Base-by-base conservation (phyloP, 192 early-diverging fungal genomes). In the Podila horticola region DNA sequence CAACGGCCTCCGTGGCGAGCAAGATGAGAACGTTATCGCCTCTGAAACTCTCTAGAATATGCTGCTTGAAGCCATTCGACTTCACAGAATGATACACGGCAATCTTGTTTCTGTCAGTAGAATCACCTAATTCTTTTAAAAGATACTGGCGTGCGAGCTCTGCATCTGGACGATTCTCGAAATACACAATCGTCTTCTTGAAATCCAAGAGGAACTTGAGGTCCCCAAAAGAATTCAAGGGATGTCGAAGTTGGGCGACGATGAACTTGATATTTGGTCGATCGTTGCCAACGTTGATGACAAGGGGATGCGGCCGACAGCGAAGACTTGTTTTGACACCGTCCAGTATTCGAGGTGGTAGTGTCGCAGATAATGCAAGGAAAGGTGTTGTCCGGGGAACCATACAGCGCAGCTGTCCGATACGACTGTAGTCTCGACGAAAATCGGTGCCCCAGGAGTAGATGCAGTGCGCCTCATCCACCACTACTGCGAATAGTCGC, bases 381-480 rank as follows among this genome's bases (percentile, higher is more conserved):
- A 72, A 72, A 1, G 62, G 17, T 17, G 30, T 26, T 20, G 5
- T 19, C 2, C 12, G 51, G 26, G 34, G 62, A 15, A 72, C 36
- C 24, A 4, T 41, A 28, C 48, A 15, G 5, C 63, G 71, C 22
- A 72, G 36, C 1, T 26, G 22, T 13, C 71, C 71, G 13, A 72
- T 11, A 22, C 31, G 34, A 20, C 9, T 31, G 20, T 72, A 72
- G 7, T 58, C 26, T n/a, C 2, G 29, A 34, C 71, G 50, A 52
- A 65, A 65, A 17, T 65, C 30, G 11, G 22, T 34, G 17, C 63
- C 69, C 63, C 62, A 72, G 55, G 62, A 19, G 17, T 48, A 19
- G 17, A 72, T 48, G 12, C 71, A 65, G 28, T 72, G 71, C 1
- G 71, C 71, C 55, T 72, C 71, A 72, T 72, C 71, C n/a, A 72